A percentile compares a stretch with the other conserved stretches of the same genome.
phyloP scores from a whole-genome alignment of 2,329 filamentous ascomycete species.

The Fusarium pseudocircinatum region DNA sequence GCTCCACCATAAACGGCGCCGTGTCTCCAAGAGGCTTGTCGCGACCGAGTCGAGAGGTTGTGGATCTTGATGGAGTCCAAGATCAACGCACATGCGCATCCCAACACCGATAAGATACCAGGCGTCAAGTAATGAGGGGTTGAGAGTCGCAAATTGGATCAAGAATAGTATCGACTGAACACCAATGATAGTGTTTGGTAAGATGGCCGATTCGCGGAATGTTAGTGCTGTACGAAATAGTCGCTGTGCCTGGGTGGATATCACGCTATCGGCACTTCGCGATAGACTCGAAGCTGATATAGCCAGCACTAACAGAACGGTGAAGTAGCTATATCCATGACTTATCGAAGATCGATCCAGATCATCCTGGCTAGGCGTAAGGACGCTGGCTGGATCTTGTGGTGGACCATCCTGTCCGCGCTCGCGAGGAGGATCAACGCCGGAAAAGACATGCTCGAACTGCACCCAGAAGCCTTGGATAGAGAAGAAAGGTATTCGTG shows the following conservation, averaged over 20 bases:
- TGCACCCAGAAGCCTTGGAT: constrained; percentile 14
- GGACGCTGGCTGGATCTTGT: not conserved
- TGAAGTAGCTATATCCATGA: not conserved
- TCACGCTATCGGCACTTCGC: constrained; percentile 6
- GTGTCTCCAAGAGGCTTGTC: not conserved
- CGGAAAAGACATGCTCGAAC: constrained; percentile 11
- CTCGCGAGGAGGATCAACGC: not conserved
- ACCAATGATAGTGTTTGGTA: constrained; percentile 1
- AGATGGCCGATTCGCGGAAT: not conserved
- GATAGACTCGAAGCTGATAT: constrained; percentile 14
- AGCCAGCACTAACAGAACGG: not conserved
- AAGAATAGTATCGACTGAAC: not conserved
- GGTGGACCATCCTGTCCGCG: not conserved
- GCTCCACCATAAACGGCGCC: constrained; percentile 11
- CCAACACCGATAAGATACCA: constrained; percentile 18
- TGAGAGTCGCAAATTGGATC: constrained; percentile 8
- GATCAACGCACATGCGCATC: constrained; percentile 13
- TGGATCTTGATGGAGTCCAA: constrained; percentile 4
- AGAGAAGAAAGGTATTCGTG: constrained; percentile 12
- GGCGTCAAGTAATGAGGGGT: not conserved
- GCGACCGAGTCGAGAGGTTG: not conserved
- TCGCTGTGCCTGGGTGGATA: not conserved
- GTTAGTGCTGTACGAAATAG: not conserved
- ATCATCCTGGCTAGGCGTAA: not conserved
- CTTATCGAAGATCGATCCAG: not conserved